phyloP scores from a whole-genome alignment of 2,329 filamentous ascomycete species.

The Sphaerulina musiva region DNA sequence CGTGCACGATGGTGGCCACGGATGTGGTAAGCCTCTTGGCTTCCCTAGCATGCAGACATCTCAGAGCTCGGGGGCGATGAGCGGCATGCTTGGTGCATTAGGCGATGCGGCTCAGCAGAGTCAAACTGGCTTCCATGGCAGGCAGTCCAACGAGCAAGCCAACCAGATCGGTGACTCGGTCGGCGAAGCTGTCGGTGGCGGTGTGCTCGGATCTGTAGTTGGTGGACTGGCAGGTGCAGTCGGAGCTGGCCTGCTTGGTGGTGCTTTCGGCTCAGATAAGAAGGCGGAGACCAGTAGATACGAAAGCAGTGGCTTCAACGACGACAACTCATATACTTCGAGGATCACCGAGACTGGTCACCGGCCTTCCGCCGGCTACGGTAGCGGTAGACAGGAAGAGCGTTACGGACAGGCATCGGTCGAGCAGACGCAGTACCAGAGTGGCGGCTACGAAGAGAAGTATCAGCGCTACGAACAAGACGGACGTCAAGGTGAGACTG shows the following conservation, averaged over 20 bases:
- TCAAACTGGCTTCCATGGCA: conserved; percentile 22
- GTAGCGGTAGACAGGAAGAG: conserved; percentile 17
- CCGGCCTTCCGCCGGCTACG: conserved; percentile 26
- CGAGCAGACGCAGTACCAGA: conserved; percentile 52
- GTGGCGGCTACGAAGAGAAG: conserved; percentile 53
- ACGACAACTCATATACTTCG: conserved; percentile 58
- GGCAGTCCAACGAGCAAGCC: conserved; percentile 19
- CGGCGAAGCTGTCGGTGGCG: conserved; percentile 56
- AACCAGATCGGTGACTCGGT: conserved; percentile 46
- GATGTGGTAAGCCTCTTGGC: conserved; percentile 71
- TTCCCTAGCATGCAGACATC: conserved; percentile 58
- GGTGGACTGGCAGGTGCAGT: conserved; percentile 57
- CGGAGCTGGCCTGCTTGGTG: conserved; percentile 58
- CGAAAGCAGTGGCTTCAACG: conserved; percentile 47
- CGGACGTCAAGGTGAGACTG: conserved; percentile 36
- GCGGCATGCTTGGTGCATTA: conserved; percentile 35
- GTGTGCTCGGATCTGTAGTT: conserved; percentile 63
- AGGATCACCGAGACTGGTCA: conserved; percentile 57
- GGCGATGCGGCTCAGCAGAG: conserved; percentile 38
- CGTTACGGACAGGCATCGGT: conserved; percentile 58
- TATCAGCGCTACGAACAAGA: conserved; percentile 57
- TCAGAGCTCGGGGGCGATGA: conserved; percentile 41
- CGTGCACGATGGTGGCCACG: conserved; percentile 76
- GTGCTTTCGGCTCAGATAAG: conserved; percentile 46
- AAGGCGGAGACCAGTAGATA: conserved; percentile 49